Conservation (phyloP, 148 eudicot species). For the Selenicereus undatus region DNA sequence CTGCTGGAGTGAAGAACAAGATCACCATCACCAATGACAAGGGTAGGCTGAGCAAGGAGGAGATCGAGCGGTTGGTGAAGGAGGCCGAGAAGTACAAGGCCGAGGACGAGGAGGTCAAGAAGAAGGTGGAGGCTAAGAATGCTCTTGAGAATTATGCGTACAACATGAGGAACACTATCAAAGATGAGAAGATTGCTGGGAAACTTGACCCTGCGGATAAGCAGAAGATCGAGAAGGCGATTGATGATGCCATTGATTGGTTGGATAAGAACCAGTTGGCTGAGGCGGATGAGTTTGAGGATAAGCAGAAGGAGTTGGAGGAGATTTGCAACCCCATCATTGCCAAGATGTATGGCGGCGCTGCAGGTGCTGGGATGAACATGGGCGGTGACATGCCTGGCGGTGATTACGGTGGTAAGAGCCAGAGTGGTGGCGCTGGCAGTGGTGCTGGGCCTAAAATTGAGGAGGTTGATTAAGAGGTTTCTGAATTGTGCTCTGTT, state of each 20-base stretch:
- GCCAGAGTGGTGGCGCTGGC: slow-evolving; percentile 4
- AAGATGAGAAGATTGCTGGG: slow-evolving; percentile 20
- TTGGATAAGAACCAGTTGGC: slow-evolving; percentile 30
- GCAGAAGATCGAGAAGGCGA: slow-evolving; percentile 29
- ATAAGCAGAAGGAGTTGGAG: slow-evolving; percentile 28
- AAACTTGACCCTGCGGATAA: slow-evolving; percentile 14
- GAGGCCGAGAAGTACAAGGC: slow-evolving; percentile 28
- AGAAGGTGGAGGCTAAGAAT: slow-evolving; percentile 29
- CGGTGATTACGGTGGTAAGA: slow-evolving; percentile 5
- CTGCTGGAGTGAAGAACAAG: slow-evolving; percentile 28
- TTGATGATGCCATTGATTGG: slow-evolving; percentile 26
- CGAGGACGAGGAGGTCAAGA: slow-evolving; percentile 23
- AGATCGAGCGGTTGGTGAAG: slow-evolving; percentile 25
- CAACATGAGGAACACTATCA: slow-evolving; percentile 20
- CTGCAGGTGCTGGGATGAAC: slow-evolving; percentile 6
- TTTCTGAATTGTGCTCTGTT: background rate
- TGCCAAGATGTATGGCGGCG: slow-evolving; percentile 18
- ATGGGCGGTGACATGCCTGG: slow-evolving; percentile 22
- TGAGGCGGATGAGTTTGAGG: slow-evolving; percentile 29
- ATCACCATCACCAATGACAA: slow-evolving; percentile 29
- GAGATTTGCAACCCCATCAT: slow-evolving; percentile 24
- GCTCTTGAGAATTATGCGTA: slow-evolving; percentile 30
- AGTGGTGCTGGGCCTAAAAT: slow-evolving; percentile 26
- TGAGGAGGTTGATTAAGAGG: slow-evolving; percentile 26
- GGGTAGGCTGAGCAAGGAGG: slow-evolving; percentile 29